These are phyloP conservation scores for Scenedesmus sp. DNA, from an alignment of 163 green algal genomes.

Conservation along the genomic window DNA sequence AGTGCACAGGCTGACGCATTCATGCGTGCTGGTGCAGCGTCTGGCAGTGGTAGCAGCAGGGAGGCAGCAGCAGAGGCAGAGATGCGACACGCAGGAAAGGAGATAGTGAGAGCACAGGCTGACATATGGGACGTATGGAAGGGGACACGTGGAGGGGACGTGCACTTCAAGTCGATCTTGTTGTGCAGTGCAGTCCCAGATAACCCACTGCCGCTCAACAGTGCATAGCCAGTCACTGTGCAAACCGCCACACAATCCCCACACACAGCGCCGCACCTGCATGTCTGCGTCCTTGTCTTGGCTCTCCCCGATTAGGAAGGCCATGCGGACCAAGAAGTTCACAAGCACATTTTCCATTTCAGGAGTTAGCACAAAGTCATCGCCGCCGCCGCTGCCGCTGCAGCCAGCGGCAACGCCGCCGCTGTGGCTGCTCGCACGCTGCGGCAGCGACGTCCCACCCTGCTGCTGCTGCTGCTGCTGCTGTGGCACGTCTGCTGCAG, in stretches of 20 bases:
- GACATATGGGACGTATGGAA: too few relatives aligned
- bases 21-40: too few relatives aligned
- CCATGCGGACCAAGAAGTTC: conserved; percentile 92
- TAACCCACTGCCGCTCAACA: too few relatives aligned
- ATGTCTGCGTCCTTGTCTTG: conserved; percentile 65
- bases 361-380: conserved; percentile 73
- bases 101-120: too few relatives aligned
- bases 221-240: too few relatives aligned
- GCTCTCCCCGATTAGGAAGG: conserved; percentile 76
- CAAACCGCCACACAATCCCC: conserved; percentile 15
- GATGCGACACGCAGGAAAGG: too few relatives aligned
- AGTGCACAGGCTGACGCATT: too few relatives aligned
- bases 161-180: too few relatives aligned
- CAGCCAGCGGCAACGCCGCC: background rate
- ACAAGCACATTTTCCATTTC: conserved; percentile 87
- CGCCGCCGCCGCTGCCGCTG: background rate
- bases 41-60: too few relatives aligned
- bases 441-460: background rate
- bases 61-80: too few relatives aligned
- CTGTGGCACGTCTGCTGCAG: background rate
- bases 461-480: background rate
- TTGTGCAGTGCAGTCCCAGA: too few relatives aligned
- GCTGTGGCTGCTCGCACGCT: conserved; percentile 2
- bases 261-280: conserved; percentile 10
- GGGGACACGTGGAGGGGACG: too few relatives aligned